Base-by-base conservation (phyloP, 2,329 filamentous ascomycete species). In the Sporothrix globosa region DNA sequence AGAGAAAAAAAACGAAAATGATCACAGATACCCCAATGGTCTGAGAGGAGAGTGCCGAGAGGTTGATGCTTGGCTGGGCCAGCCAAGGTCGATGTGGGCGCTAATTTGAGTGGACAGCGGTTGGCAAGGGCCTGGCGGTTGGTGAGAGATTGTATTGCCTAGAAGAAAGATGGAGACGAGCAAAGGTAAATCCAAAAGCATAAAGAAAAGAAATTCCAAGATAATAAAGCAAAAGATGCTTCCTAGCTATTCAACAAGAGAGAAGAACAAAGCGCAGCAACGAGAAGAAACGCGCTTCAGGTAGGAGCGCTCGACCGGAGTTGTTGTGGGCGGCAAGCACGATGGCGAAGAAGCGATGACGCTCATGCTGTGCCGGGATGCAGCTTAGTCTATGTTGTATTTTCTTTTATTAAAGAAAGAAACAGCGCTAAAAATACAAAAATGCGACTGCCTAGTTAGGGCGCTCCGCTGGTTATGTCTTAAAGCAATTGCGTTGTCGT, bases 301-400 rank as follows among this genome's bases (percentile, higher is more conserved):
- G 27, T 24, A 30, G 46, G 61, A n/a, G 56, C 34, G 39, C 27
- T 63, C 44, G n/a, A 50, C 24, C 21, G 17, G 27, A 63, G 19
- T 4, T 60, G 39, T 27, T 46, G 39, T 21, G 2, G 58, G 3
- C 39, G 53, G 39, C 48, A 68, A 41, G 52, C 21, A 19, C 67
- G 41, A 68, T 46, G 67, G 39, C n/a, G 27, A 14, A 21, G 11
- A 50, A 67, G 67, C 67, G 67, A 68, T 68, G 67, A 68, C 67
- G 67, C 53, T 68, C 53, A 21, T 60, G 24, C 52, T 17, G 34
- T 13, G 34, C 66, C 21, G 52, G 30, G 63, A 48, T 67, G 65
- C 34, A 54, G 65, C 65, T 41, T 67, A 44, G 65, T 67, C 44
- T 46, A n/a, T n/a, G 46, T 46, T 60, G 6, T 21, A n/a, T n/a